phyloP scores from a whole-genome alignment of 768 basidiomycete species.

The Tubosaeta sp. region DNA sequence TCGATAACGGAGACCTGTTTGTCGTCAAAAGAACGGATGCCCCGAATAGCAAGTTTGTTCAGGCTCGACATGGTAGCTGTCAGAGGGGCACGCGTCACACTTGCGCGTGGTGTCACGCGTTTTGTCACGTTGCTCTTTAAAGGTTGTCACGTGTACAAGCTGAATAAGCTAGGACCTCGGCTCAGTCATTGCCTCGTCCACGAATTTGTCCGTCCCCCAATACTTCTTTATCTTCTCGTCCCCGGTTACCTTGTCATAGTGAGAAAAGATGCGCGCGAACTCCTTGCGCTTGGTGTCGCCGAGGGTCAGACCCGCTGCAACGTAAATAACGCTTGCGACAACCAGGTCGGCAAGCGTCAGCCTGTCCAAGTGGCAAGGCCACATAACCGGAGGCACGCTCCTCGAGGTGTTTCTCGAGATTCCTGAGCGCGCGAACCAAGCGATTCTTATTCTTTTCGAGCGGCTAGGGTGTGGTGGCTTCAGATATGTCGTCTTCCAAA shows the following conservation, averaged over 20 bases:
- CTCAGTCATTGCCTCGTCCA: no score
- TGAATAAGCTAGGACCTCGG: no score
- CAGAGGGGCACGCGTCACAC: background rate
- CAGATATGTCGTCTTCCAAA: no score
- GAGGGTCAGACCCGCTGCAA: background rate
- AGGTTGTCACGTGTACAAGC: no score
- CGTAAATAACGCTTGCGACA: conserved; percentile 1
- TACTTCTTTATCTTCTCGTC: background rate
- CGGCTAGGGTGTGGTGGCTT: background rate
- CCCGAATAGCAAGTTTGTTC: conserved; percentile 45
- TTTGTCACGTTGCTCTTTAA: no score
- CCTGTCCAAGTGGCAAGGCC: conserved; percentile 6
- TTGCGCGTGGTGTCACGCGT: background rate
- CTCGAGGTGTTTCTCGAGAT: conserved; percentile 14
- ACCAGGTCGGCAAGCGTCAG: conserved; percentile 19
- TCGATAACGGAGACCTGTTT: conserved; percentile 71
- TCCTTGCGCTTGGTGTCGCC: conserved; percentile 10
- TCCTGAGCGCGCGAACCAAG: conserved; percentile 2
- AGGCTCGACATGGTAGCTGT: conserved; percentile 63
- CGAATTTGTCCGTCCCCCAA: background rate
- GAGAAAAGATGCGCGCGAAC: conserved; percentile 7
- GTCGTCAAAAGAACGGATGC: conserved; percentile 87
- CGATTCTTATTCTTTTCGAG: conserved; percentile 2
- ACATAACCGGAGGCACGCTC: conserved; percentile 7
- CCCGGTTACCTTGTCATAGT: conserved; percentile 7